Evolutionary conservation across 257 asterid species (phyloP).

Genomic region (Petunia secreta): DNA sequence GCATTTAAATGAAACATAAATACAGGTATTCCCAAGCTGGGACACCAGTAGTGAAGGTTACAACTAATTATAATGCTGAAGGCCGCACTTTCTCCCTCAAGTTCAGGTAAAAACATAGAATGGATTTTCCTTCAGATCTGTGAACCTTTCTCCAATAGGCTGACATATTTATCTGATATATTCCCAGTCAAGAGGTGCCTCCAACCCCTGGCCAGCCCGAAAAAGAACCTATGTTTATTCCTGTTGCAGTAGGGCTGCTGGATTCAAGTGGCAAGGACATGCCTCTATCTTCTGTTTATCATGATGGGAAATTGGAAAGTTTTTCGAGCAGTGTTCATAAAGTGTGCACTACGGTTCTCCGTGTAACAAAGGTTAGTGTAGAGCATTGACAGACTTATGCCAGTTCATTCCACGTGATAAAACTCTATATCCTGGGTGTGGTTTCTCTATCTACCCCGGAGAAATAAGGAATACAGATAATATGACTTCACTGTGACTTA

Average conservation of each 20-base stretch:
- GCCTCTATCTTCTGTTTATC: slow-evolving; percentile 57
- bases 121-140: neutral
- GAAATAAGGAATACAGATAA: neutral
- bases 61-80: slow-evolving; percentile 60
- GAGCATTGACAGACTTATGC: neutral
- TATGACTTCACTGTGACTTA: neutral
- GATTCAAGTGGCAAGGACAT: slow-evolving; percentile 71
- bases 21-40: slow-evolving; percentile 99
- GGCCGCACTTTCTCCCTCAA: slow-evolving; percentile 70
- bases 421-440: neutral
- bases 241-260: slow-evolving; percentile 73
- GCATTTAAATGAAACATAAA: slow-evolving; percentile 27
- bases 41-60: slow-evolving; percentile 77
- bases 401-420: slow-evolving; percentile 11
- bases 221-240: slow-evolving; percentile 88
- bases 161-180: slow-evolving; percentile 29
- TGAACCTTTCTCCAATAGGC: neutral
- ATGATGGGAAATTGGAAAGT: slow-evolving; percentile 59
- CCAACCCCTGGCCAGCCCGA: slow-evolving; percentile 84
- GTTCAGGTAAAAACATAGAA: slow-evolving; percentile 59
- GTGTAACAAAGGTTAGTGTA: slow-evolving; percentile 66
- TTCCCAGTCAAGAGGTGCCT: slow-evolving; percentile 91
- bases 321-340: slow-evolving; percentile 44
- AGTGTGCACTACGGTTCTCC: slow-evolving; percentile 58
- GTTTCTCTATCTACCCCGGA: neutral